Evolutionary conservation across 768 basidiomycete genomes (phyloP).

Genomic region (Leccinum subtestaceum): DNA sequence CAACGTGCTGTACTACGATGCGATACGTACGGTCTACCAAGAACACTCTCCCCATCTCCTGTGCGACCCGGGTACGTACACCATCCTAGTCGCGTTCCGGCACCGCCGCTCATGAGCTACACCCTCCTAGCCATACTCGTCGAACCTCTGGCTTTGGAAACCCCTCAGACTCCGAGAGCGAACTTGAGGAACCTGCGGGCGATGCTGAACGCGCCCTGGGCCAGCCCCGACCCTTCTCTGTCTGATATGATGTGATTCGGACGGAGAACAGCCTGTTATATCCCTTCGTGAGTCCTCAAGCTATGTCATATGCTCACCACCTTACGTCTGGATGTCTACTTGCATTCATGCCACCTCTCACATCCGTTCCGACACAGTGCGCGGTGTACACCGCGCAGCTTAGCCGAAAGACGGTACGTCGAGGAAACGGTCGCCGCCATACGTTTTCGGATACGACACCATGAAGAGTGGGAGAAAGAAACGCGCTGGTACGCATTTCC

Average conservation of each 20-base stretch:
- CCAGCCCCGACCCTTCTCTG: constrained; percentile 33
- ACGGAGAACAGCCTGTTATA: constrained; percentile 36
- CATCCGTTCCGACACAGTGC: constrained; percentile 11
- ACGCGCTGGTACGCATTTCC: constrained; percentile 40
- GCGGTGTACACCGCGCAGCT: constrained; percentile 22
- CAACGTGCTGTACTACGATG: constrained; percentile 33
- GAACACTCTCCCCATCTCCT: constrained; percentile 50
- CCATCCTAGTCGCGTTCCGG: constrained; percentile 10
- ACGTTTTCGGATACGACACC: constrained; percentile 40
- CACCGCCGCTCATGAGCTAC: background rate
- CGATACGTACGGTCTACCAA: constrained; percentile 48
- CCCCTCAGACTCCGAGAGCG: constrained; percentile 46
- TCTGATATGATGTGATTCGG: constrained; percentile 43
- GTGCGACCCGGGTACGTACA: constrained; percentile 34
- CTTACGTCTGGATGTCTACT: background rate
- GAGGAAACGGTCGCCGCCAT: constrained; percentile 48
- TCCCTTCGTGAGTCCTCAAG: constrained; percentile 33
- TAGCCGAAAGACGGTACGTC: constrained; percentile 35
- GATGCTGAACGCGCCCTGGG: constrained; percentile 34
- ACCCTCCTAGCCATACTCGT: constrained; percentile 20
- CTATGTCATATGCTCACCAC: background rate
- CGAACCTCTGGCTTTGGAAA: constrained; percentile 54
- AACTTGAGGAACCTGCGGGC: constrained; percentile 32
- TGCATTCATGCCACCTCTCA: background rate
- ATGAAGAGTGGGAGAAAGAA: constrained; percentile 53